A percentile compares a stretch with the other conserved stretches of the same genome.
Evolutionary conservation across 345 rosid genomes (phyloP).

Genomic region (Aegle marmelos): DNA sequence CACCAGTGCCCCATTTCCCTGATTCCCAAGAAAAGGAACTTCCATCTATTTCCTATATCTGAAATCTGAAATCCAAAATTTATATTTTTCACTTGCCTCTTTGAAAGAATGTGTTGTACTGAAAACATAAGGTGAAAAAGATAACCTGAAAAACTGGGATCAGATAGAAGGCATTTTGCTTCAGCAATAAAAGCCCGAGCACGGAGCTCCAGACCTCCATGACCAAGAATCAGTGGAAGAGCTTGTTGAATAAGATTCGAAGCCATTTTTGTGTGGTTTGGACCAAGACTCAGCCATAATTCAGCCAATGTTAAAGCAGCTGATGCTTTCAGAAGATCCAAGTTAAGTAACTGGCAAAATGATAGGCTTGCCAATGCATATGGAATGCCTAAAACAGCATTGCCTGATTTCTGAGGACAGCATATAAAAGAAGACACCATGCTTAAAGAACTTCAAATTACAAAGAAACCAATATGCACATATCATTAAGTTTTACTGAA

Average conservation of each 20-base stretch:
- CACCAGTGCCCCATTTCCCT: not conserved
- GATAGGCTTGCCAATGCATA: slow-evolving; percentile 93
- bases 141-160: slow-evolving; percentile 76
- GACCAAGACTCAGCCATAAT: slow-evolving; percentile 84
- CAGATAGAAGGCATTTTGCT: slow-evolving; percentile 88
- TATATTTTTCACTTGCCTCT: not conserved
- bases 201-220: slow-evolving; percentile 92
- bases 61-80: not conserved
- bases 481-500: not conserved
- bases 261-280: slow-evolving; percentile 80
- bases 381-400: slow-evolving; percentile 91
- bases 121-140: not conserved
- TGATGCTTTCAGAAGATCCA: slow-evolving; percentile 97
- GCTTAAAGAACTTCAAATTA: not conserved
- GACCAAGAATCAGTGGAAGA: slow-evolving; percentile 89
- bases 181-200: slow-evolving; percentile 88
- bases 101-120: not conserved
- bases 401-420: slow-evolving; percentile 80
- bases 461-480: not conserved
- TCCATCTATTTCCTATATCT: not conserved
- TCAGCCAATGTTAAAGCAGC: slow-evolving; percentile 91
- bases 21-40: not conserved
- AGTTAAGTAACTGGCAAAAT: slow-evolving; percentile 86
- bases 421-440: slow-evolving; percentile 6
- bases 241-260: slow-evolving; percentile 63